A percentile compares a stretch with the other conserved stretches of the same genome.
Evolutionary conservation across 257 asterid genomes (phyloP).

Genomic region (Eucommia ulmoides): DNA sequence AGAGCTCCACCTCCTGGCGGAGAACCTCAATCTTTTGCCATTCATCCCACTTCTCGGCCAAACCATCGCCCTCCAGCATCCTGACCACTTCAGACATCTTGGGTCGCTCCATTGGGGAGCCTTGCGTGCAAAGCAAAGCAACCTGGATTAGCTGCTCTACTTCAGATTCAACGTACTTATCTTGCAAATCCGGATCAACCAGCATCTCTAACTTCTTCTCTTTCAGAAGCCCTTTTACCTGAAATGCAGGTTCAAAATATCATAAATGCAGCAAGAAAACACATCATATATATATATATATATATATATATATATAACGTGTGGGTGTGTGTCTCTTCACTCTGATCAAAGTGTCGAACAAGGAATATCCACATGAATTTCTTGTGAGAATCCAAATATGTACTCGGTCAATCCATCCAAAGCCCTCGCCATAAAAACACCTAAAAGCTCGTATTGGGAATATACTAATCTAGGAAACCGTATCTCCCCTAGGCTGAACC

Average conservation of each 20-base stretch:
- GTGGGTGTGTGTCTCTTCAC: neutral
- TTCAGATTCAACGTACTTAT: constrained; percentile 33
- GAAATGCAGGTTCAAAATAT: constrained; percentile 3
- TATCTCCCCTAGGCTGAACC: too few relatives aligned
- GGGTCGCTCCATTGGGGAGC: constrained; percentile 51
- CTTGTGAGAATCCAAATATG: neutral
- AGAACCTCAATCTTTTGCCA: neutral
- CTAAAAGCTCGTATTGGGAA: too few relatives aligned
- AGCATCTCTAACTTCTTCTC: constrained; percentile 49
- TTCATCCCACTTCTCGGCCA: constrained; percentile 43
- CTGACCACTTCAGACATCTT: constrained; percentile 63
- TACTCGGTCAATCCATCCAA: neutral
- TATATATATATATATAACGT: too few relatives aligned
- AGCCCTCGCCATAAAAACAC: too few relatives aligned
- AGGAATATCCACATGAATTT: neutral
- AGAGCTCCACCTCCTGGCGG: neutral
- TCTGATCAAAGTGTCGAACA: neutral
- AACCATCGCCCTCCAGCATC: constrained; percentile 63
- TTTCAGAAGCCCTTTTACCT: constrained; percentile 54
- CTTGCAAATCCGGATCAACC: constrained; percentile 51
- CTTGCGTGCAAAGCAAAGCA: constrained; percentile 52
- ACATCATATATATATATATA: too few relatives aligned
- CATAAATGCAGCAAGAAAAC: too few relatives aligned
- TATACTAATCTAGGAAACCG: too few relatives aligned
- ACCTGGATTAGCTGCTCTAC: constrained; percentile 61